phyloP scores from a whole-genome alignment of 345 rosid species.

The Brassica rapa region DNA sequence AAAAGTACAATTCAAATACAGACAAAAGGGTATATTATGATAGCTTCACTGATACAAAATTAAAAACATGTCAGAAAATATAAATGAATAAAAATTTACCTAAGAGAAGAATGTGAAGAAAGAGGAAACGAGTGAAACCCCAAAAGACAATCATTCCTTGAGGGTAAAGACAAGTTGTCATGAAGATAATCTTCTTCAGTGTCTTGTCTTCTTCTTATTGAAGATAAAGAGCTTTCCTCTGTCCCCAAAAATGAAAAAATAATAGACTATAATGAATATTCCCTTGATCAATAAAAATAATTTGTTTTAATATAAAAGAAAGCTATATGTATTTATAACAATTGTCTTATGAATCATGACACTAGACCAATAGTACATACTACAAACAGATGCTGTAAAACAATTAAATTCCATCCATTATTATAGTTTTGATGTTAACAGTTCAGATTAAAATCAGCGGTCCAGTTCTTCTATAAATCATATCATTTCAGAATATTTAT shows the following conservation, averaged over 20 bases:
- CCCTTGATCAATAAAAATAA: constrained; percentile 15
- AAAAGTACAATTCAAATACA: constrained; percentile 28
- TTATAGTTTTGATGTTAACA: constrained; percentile 37
- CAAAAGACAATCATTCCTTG: constrained; percentile 46
- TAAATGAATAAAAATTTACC: constrained; percentile 16
- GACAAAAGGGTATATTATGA: constrained; percentile 27
- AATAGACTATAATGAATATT: constrained; percentile 15
- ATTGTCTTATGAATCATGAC: constrained; percentile 42
- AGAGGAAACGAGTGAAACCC: constrained; percentile 39
- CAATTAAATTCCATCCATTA: constrained; percentile 38
- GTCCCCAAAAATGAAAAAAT: not conserved
- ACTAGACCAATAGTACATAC: constrained; percentile 42
- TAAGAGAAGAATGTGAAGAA: constrained; percentile 39
- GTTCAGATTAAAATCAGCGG: constrained; percentile 33
- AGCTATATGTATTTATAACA: constrained; percentile 35
- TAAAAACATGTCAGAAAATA: constrained; percentile 33
- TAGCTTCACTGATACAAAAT: constrained; percentile 24
- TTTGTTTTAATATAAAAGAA: not conserved
- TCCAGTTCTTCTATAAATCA: constrained; percentile 20
- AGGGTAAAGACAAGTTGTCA: constrained; percentile 39
- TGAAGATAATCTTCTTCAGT: constrained; percentile 37
- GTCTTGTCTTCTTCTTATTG: constrained; percentile 47
- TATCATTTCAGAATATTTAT: constrained; percentile 2
- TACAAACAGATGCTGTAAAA: constrained; percentile 39
- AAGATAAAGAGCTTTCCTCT: constrained; percentile 40